These are phyloP conservation scores for Tuber aestivum DNA, from an alignment of 495 filamentous ascomycete genomes.

Conservation along the genomic window DNA sequence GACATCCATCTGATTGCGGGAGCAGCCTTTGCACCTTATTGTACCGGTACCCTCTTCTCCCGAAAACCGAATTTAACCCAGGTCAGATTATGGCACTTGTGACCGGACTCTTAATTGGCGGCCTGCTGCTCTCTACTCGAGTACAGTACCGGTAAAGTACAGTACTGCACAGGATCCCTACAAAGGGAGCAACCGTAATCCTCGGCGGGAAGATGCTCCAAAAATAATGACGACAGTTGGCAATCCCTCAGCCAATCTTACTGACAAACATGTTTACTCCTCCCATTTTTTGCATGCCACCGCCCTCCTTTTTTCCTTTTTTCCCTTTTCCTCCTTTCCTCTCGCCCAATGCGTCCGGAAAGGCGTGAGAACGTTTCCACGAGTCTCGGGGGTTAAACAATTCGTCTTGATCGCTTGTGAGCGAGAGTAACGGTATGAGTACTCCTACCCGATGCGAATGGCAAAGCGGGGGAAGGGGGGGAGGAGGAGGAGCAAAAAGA, in stretches of 20 bases:
- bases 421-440: neutral
- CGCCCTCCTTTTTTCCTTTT: neutral
- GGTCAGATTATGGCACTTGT: neutral
- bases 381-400: neutral
- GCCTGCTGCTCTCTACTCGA: neutral
- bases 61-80: neutral
- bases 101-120: neutral
- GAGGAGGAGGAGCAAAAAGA: neutral
- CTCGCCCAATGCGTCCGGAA: neutral
- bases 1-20: too few relatives aligned
- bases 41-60: neutral
- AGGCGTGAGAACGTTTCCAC: neutral
- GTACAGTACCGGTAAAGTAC: too few relatives aligned
- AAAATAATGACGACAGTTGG: slow-evolving; percentile 2
- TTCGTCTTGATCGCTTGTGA: neutral
- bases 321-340: neutral
- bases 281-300: neutral
- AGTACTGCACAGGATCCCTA: neutral
- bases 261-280: neutral
- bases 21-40: too few relatives aligned
- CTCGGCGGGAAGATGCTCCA: neutral
- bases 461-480: neutral
- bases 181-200: neutral
- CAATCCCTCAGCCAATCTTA: neutral
- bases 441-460: neutral